These are phyloP conservation scores for Solanum gandarillasii DNA, from an alignment of 257 asterid genomes.

Conservation along the genomic window DNA sequence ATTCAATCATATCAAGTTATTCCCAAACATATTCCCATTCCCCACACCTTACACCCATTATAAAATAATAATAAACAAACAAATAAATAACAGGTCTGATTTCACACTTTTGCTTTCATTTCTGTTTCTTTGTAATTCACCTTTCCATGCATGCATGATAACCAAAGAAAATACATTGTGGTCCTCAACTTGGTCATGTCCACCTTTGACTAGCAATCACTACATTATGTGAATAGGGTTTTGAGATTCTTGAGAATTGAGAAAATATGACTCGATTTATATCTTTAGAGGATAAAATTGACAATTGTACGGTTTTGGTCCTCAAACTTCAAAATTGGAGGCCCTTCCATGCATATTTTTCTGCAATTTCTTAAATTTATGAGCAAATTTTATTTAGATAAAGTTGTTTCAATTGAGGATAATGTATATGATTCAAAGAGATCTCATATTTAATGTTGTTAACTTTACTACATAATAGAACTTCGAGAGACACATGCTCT, in stretches of 20 bases:
- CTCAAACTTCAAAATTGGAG: background rate
- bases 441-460: background rate
- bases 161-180: background rate
- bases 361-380: background rate
- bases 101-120: background rate
- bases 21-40: background rate
- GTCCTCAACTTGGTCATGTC: constrained; percentile 3
- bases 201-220: constrained; percentile 3
- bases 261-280: background rate
- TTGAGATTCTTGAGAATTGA: background rate
- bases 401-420: background rate
- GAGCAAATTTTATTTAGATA: background rate
- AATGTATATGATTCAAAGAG: background rate
- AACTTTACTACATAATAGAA: background rate
- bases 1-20: background rate
- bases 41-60: background rate
- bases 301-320: background rate
- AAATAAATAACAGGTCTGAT: background rate
- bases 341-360: background rate
- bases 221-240: background rate
- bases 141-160: constrained; percentile 7
- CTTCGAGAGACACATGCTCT: background rate
- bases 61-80: background rate
- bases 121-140: background rate
- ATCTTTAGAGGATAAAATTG: background rate